A percentile compares a stretch with the other conserved stretches of the same genome.
Evolutionary conservation across 2,329 filamentous ascomycete genomes (phyloP).

Genomic region (Ophiostoma perfectum): DNA sequence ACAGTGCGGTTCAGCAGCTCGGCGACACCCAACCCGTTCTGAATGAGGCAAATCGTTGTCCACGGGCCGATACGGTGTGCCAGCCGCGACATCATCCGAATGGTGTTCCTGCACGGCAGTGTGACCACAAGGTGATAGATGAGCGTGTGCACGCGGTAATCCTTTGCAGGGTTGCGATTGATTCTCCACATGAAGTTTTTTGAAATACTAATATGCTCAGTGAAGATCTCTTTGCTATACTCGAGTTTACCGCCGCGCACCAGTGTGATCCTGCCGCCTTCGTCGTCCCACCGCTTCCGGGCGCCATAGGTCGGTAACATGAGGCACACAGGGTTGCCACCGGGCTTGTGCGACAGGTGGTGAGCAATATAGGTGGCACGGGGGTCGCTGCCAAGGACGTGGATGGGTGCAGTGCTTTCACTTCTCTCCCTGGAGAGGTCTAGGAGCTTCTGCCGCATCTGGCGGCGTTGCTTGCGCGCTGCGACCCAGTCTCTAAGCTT

Average conservation of each 20-base stretch:
- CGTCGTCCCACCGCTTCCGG: neutral
- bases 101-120: conserved; percentile 29
- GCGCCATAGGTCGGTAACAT: conserved; percentile 27
- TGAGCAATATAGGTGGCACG: conserved; percentile 33
- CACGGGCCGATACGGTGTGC: conserved; percentile 32
- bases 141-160: conserved; percentile 18
- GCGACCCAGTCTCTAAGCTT: neutral
- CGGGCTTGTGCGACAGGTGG: conserved; percentile 29
- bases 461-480: neutral
- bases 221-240: neutral
- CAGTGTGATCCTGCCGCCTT: conserved; percentile 12
- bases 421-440: neutral
- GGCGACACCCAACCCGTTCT: conserved; percentile 65
- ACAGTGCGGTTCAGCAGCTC: conserved; percentile 67
- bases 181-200: neutral
- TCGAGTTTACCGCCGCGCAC: neutral
- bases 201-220: neutral
- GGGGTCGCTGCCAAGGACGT: conserved; percentile 31
- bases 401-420: conserved; percentile 23
- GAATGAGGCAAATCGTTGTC: conserved; percentile 35
- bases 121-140: conserved; percentile 34
- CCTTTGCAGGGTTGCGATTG: neutral
- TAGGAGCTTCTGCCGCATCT: conserved; percentile 9
- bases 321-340: conserved; percentile 32
- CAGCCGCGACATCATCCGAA: conserved; percentile 29